phyloP scores from a whole-genome alignment of 345 rosid genomes.

The Eucalyptus erythrocorys region DNA sequence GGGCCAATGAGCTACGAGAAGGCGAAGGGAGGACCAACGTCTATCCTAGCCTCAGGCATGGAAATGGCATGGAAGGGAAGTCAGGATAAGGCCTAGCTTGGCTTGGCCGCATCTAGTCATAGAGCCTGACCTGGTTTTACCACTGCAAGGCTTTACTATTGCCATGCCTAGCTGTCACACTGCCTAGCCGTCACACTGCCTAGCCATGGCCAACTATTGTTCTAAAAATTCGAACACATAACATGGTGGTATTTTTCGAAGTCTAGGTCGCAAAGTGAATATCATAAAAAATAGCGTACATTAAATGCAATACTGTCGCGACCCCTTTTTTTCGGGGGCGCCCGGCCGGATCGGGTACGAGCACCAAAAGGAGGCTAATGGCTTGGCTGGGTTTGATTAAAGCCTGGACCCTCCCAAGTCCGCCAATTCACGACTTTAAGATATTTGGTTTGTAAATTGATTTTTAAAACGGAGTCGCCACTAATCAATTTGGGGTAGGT shows the following conservation, averaged over 20 bases:
- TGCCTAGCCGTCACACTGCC: not conserved
- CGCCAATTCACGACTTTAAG: too few species aligned
- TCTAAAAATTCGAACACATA: not conserved
- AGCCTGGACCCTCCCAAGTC: too few species aligned
- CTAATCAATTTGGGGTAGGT: too few species aligned
- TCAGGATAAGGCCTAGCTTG: not conserved
- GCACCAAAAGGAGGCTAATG: too few species aligned
- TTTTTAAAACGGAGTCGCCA: too few species aligned
- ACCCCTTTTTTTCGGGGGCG: too few species aligned
- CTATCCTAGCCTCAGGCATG: not conserved
- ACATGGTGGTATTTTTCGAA: not conserved
- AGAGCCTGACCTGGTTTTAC: not conserved
- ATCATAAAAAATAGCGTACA: not conserved
- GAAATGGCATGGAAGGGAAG: not conserved
- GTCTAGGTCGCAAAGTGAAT: not conserved
- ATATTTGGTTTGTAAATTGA: too few species aligned
- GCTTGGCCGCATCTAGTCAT: not conserved
- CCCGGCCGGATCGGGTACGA: too few species aligned
- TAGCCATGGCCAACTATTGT: not conserved
- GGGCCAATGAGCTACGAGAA: not conserved
- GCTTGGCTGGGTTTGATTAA: too few species aligned
- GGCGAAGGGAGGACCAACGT: not conserved
- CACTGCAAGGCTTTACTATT: not conserved
- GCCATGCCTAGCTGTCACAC: not conserved
- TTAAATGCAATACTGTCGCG: not conserved